Evolutionary conservation across 345 rosid genomes (phyloP), one percentile per base, ranked within the genome.

Genomic region (Turnera subulata): DNA sequence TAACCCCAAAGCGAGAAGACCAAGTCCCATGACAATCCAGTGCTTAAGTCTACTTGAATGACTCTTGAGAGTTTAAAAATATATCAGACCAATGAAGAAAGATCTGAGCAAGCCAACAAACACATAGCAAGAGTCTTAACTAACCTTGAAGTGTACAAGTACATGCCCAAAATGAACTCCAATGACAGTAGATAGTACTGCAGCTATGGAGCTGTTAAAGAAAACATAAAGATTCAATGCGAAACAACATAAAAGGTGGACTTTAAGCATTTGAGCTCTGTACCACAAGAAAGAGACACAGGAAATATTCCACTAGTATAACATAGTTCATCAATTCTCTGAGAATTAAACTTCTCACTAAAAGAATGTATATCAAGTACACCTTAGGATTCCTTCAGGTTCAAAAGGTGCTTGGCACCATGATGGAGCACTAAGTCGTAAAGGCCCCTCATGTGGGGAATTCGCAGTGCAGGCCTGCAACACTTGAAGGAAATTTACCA

Each of bases 341-440:
- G 35, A 29, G 4, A 8, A 29, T 8, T 4, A 29, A 29, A 29
- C 4, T n/a, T n/a, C n/a, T n/a, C n/a, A 29, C 35, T 8, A 29
- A 4, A 55, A 49, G 22, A 58, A 23, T 29, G 39, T 14, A 14
- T 6, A 46, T n/a, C n/a, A n/a, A 47, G 64, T 54, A 58, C 46
- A 88, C 96, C 96, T 89, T 54, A 89, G 60, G 62, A 84, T 61
- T 62, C 98, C 96, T 73, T 92, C 98, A 54, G 98, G 98, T 71
- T 88, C 98, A 54, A 88, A 88, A 26, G 98, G 93, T 43, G 96
- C 91, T 62, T 52, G 73, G 56, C 96, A 92, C 98, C 96, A 88
- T 9, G 93, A 72, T 14, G 96, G 89, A 72, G 95, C 95, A 64
- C 68, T 77, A 51, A 33, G 61, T 29, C 59, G 69, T 2, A 91